Base-by-base conservation (phyloP, 2,329 filamentous ascomycete genomes). In the Curvularia spicifera region DNA sequence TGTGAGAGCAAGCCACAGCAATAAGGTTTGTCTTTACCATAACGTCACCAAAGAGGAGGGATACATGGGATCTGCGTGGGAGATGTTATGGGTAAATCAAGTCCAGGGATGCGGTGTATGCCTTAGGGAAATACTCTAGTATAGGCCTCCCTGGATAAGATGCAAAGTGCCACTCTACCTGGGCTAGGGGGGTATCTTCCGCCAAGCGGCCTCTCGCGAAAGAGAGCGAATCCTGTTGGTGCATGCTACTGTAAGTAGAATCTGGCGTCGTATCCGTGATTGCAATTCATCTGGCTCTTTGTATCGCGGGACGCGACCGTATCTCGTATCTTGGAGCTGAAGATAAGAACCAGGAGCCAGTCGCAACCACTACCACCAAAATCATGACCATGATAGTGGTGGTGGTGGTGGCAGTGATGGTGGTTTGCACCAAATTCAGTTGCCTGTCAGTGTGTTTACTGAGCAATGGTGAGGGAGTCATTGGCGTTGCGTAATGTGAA, bases 211-310 rank as follows among this genome's bases (percentile, higher is more conserved):
- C 6, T 28, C 26, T 8, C 26, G 6, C 26, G 26, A 22, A 12
- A 3, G 15, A 46, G 4, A 13, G n/a, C 15, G 15, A 20, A 57
- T 50, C 60, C 33, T 47, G 45, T 47, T 46, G 10, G 29, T 5
- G 22, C n/a, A 26, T 37, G 29, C 56, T 57, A 58, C 57, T 10
- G 45, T 10, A 39, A 35, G 24, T 35, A 15, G 4, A 47, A 45
- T 39, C 40, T 18, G 26, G 51, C 44, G 54, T 63, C 66, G 63
- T 70, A 60, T 66, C 39, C 46, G 59, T 69, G 58, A 62, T 65
- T 69, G 40, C 31, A 40, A 46, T 65, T 59, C 59, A 66, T 67
- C 52, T 66, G 53, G 61, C 44, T 60, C 33, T 55, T 64, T 56
- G 58, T 56, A 51, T 63, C 48, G 56, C 60, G 61, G 63, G 47